Conservation (phyloP, 1,284 basidiomycete genomes). For the Anthracocystis setariae region DNA sequence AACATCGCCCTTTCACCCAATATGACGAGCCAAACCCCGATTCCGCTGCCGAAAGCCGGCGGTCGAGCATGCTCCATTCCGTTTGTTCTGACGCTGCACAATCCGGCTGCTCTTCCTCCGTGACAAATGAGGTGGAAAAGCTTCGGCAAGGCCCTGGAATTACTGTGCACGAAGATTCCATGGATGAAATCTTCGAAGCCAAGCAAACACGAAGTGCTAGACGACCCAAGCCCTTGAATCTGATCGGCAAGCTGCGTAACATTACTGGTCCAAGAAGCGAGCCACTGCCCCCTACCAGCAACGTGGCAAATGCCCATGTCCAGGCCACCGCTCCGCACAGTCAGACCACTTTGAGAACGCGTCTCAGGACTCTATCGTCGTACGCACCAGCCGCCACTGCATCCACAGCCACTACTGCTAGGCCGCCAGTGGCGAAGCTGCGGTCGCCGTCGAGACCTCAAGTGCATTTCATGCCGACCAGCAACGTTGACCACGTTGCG, state of each 20-base stretch:
- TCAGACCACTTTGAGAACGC: no score
- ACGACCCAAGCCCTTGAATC: slow-evolving; percentile 12
- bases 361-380: no score
- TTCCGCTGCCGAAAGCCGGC: slow-evolving; percentile 1
- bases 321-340: no score
- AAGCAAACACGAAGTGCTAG: background rate
- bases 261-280: background rate
- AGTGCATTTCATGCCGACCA: no score
- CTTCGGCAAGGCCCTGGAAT: slow-evolving; percentile 12
- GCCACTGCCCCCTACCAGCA: background rate
- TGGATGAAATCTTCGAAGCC: slow-evolving; percentile 9
- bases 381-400: background rate
- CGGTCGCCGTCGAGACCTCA: no score
- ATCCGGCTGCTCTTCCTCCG: slow-evolving; percentile 2
- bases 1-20: slow-evolving; percentile 11
- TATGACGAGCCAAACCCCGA: slow-evolving; percentile 9
- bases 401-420: no score
- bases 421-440: no score
- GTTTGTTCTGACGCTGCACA: slow-evolving; percentile 5
- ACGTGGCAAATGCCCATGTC: no score
- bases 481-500: no score
- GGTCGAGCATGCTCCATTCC: slow-evolving; percentile 9
- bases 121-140: slow-evolving; percentile 13
- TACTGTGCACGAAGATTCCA: slow-evolving; percentile 4
- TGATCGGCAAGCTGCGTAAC: slow-evolving; percentile 19